Evolutionary conservation across 305 asterid species (phyloP), one percentile per base, ranked within the genome.

Genomic region (Fraxinus sp.): DNA sequence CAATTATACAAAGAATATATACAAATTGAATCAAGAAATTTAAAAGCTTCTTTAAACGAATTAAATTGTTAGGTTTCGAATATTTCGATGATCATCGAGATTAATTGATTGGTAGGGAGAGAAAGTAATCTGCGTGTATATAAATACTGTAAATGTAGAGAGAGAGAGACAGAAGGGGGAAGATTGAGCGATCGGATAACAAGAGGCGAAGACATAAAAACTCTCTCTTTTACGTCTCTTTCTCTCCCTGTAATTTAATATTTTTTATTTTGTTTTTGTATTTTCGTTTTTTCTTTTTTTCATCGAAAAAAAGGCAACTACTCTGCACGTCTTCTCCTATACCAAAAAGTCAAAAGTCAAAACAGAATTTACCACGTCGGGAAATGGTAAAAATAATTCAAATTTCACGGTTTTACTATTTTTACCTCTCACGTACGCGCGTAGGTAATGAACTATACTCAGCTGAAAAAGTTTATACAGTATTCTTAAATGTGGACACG

Each of bases 21-120:
- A 90, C 89, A 86, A 81, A 79, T 79, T 80, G 83, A 90, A 86
- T 88, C 84, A 80, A 84, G 85, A 84, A 71, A 86, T 84, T 75
- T 74, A 30, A 77, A 77, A 68, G 76, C 79, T 74, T 88, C 64
- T 74, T 55, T n/a, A 73, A 83, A 78, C 30, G 82, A 84, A 85
- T 83, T 79, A 83, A 86, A 83, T 80, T 75, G 55, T 74, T 80
- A 85, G 91, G 88, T 85, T 86, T 84, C 86, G 77, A 22, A 41
- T 77, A 59, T 85, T 86, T 84, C 86, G 79, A 22, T 55, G 80
- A 59, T 78, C 11, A n/a, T 55, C 28, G 84, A 32, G 77, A 71
- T 71, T 32, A 39, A 71, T 71, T 71, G 24, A 33, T 71, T 71
- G 76, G 76, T 2, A 14, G 43, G 30, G 75, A 71, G 76, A 71